These are phyloP conservation scores for Fusarium acutatum DNA, from an alignment of 2,329 filamentous ascomycete species.

Conservation along the genomic window DNA sequence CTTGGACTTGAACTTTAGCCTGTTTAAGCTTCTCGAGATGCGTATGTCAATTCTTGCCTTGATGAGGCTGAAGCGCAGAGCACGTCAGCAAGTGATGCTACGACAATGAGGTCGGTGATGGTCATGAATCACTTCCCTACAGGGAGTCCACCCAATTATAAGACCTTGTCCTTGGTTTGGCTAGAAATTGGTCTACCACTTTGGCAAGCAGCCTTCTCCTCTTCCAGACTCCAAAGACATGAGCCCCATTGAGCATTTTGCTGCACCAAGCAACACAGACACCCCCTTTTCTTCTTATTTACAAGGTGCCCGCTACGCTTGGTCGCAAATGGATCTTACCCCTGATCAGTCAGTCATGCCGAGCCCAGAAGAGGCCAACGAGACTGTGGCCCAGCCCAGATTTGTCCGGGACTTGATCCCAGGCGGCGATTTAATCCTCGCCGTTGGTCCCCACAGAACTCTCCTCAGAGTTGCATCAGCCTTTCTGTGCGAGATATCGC, in stretches of 20 bases:
- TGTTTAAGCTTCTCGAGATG: background rate
- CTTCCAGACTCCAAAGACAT: background rate
- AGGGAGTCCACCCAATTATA: background rate
- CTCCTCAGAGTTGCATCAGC: slow-evolving; percentile 22
- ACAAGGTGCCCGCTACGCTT: background rate
- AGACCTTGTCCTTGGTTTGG: background rate
- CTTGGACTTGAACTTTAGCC: background rate
- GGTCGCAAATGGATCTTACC: background rate
- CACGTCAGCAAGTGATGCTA: background rate
- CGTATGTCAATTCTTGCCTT: background rate
- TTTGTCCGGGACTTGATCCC: background rate
- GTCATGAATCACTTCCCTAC: background rate
- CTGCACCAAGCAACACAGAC: background rate
- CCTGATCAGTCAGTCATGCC: background rate
- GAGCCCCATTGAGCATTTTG: background rate
- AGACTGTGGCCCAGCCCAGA: background rate
- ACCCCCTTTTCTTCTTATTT: background rate
- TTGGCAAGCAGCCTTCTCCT: background rate
- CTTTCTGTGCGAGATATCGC: slow-evolving; percentile 32
- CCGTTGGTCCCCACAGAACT: slow-evolving; percentile 9
- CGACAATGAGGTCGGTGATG: background rate
- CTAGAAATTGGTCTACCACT: background rate
- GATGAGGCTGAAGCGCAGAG: background rate
- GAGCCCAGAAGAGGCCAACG: background rate
- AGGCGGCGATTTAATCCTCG: slow-evolving; percentile 28